Evolutionary conservation across 2,329 filamentous ascomycete genomes (phyloP).

Genomic region (Xylaria sp.): DNA sequence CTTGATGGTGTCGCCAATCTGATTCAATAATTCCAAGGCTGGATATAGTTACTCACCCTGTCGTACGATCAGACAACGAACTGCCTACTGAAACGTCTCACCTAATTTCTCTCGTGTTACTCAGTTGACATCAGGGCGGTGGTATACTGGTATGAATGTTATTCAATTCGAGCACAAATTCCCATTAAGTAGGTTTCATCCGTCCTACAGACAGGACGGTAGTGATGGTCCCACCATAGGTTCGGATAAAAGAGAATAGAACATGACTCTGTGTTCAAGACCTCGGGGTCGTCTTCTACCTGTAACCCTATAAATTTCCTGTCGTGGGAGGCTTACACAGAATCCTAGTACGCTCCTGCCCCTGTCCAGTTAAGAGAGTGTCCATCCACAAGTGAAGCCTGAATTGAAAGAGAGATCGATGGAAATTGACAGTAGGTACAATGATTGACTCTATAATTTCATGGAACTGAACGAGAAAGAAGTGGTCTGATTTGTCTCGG

Average conservation of each 20-base stretch:
- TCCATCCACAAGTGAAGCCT: not conserved
- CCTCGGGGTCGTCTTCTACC: not conserved
- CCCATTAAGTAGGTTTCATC: not conserved
- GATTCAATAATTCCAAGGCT: not conserved
- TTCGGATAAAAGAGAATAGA: not conserved
- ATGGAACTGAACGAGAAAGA: not conserved
- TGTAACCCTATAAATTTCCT: not conserved
- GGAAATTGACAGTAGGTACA: not conserved
- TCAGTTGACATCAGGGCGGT: not conserved
- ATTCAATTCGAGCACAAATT: not conserved
- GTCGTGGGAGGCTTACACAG: not conserved
- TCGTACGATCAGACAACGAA: not conserved
- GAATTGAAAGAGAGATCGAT: not conserved
- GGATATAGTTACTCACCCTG: not conserved
- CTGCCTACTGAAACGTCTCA: slow-evolving; percentile 19
- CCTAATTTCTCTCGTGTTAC: not conserved
- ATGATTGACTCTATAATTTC: not conserved
- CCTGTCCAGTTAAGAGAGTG: not conserved
- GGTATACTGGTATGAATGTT: too few species aligned
- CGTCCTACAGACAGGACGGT: not conserved
- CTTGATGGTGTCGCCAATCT: not conserved
- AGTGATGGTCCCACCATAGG: too few species aligned
- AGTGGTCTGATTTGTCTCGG: slow-evolving; percentile 18
- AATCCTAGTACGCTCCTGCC: not conserved
- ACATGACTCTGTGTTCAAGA: not conserved